Evolutionary conservation across 257 asterid genomes (phyloP), one percentile per base, ranked within the genome.

Genomic region (Forsythia suspensa): DNA sequence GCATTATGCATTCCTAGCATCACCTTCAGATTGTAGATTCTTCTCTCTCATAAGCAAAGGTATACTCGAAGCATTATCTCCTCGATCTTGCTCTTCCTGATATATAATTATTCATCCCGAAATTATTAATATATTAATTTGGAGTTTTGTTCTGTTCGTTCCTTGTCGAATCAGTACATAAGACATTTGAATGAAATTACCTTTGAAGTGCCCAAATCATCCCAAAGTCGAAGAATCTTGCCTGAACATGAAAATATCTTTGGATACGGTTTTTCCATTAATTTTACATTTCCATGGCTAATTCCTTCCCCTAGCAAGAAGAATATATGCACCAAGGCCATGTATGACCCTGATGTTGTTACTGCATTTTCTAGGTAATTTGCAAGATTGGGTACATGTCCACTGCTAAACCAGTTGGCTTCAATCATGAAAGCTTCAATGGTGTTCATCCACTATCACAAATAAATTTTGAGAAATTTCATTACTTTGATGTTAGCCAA

Each of bases 241-340:
- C 84, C 84, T 3, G 84, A 76, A 34, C 8, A 7, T n/a, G 84
- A 76, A 11, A 81, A 81, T 5, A 81, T 12, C 37, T 71, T 63
- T 4, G 84, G 84, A 16, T 76, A 81, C 4, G 81, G 84, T 59
- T 71, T 81, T 21, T 68, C 8, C 74, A 81, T 71, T 11, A 61
- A 13, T 44, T 76, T 34, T 12, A 76, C 43, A 40, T 81, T 81
- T 36, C 71, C 59, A 18, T 42, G 43, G 34, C 81, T 76, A 3
- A 76, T 18, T 6, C 71, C 81, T 71, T 76, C n/a, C 6, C 84
- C 84, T 43, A 81, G 61, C 34, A 76, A 77, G 74, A 81, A 81
- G 74, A 81, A 81, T 11, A 71, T 75, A 57, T 76, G 84, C 21
- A 81, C 80, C 43, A 81, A 76, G 15, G 84, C 84, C 84, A 81